A percentile compares a stretch with the other conserved stretches of the same genome.
Conservation (phyloP, 2,329 filamentous ascomycete genomes). For the Aspergillus fumigatiaffinis region DNA sequence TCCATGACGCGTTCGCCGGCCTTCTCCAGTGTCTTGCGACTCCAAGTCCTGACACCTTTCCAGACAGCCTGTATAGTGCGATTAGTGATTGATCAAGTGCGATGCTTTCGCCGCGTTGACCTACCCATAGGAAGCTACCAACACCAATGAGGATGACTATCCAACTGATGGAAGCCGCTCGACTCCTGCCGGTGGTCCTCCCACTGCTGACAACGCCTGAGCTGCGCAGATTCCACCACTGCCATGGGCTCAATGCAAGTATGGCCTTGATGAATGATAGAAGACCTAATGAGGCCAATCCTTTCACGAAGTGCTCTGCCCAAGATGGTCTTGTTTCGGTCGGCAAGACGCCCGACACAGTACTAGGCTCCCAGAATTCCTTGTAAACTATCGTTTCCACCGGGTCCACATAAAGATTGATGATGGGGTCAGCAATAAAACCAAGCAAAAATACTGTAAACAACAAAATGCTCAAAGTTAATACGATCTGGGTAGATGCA, state of each 20-base stretch:
- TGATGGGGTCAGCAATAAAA: conserved; percentile 87
- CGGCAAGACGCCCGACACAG: conserved; percentile 30
- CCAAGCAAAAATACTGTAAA: conserved; percentile 75
- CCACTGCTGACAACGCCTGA: conserved; percentile 54
- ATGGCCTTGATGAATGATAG: conserved; percentile 80
- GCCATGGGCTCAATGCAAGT: conserved; percentile 68
- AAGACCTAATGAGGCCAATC: conserved; percentile 82
- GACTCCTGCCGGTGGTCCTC: conserved; percentile 65
- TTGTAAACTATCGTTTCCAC: conserved; percentile 57
- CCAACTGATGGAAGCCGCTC: conserved; percentile 75
- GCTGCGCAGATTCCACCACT: conserved; percentile 70
- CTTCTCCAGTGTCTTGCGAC: conserved; percentile 66
- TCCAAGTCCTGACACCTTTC: conserved; percentile 73
- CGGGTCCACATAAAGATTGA: conserved; percentile 83
- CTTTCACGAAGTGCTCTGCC: conserved; percentile 82
- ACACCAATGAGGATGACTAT: conserved; percentile 75
- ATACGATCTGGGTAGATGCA: conserved; percentile 59
- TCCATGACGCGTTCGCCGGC: conserved; percentile 80
- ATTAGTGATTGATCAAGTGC: conserved; percentile 14
- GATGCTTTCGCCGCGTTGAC: conserved; percentile 30
- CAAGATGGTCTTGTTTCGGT: conserved; percentile 59
- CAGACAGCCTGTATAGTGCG: conserved; percentile 61
- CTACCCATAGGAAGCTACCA: conserved; percentile 70
- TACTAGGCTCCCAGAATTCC: conserved; percentile 37
- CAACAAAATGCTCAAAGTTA: conserved; percentile 71